A percentile compares a stretch with the other conserved stretches of the same genome.
Conservation (phyloP, 345 rosid genomes). For the Geranium rotundifolium region DNA sequence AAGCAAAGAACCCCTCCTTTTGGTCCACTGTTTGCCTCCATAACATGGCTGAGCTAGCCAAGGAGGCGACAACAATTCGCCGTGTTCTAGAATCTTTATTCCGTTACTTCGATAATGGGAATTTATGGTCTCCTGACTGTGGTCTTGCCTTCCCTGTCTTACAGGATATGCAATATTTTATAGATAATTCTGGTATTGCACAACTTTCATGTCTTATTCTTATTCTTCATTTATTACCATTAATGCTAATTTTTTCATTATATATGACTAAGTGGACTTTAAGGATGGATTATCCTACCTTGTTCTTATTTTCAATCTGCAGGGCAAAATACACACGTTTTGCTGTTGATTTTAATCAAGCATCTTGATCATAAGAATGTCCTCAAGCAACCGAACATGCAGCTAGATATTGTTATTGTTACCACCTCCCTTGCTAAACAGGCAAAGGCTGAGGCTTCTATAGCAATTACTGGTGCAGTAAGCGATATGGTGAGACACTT, state of each 20-base stretch:
- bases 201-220: background rate
- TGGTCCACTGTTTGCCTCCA: constrained; percentile 91
- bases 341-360: constrained; percentile 76
- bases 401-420: constrained; percentile 69
- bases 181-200: constrained; percentile 65
- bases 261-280: background rate
- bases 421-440: constrained; percentile 58
- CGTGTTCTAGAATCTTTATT: constrained; percentile 85
- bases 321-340: constrained; percentile 82
- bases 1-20: constrained; percentile 64
- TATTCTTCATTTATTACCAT: background rate
- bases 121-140: constrained; percentile 64
- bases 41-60: constrained; percentile 90
- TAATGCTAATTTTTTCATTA: background rate
- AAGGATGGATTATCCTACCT: constrained; percentile 5
- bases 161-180: constrained; percentile 75
- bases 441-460: constrained; percentile 61
- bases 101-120: constrained; percentile 63
- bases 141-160: constrained; percentile 75
- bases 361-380: constrained; percentile 93
- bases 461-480: constrained; percentile 67
- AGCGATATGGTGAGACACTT: constrained; percentile 82
- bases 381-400: constrained; percentile 65
- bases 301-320: constrained; percentile 13
- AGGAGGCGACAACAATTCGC: constrained; percentile 82